Evolutionary conservation across 2,329 filamentous ascomycete species (phyloP), one percentile per base, ranked within the genome.

Genomic region (Emergomyces orientalis): DNA sequence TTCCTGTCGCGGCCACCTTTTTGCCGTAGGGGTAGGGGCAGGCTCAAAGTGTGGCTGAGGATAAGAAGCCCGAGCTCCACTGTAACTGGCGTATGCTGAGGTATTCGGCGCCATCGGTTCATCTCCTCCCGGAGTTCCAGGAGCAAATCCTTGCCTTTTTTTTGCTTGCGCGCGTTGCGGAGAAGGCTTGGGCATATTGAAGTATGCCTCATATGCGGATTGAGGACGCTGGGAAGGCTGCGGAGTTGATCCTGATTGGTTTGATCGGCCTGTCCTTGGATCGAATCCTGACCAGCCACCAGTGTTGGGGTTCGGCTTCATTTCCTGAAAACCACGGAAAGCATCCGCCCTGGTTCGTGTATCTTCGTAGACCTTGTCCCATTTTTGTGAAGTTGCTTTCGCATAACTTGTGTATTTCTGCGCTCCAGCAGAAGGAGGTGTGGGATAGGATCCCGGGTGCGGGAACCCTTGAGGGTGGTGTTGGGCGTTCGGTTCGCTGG

Each of bases 101-200:
- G 80, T 81, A 63, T 79, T 79, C 22, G 74, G 71, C 27, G 83
- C 83, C 70, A 82, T 82, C 43, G 82, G 78, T 67, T 86, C 84
- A 68, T 86, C 84, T 43, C 79, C 82, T n/a, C 81, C 83, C 39
- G 82, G 78, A 7, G 78, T 78, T n/a, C 79, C 79, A 25, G 84
- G 83, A 62, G 84, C 81, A 69, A 86, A 87, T 4, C 83, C 84
- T 54, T 77, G 75, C 70, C 78, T 83, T 67, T 78, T 82, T 45
- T 82, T 81, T 3, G 76, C 75, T 34, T 77, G 72, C 0, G 76
- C 67, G 61, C 74, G 74, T n/a, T 73, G 66, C 32, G 75, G 67
- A 25, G 71, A 71, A 19, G 74, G 65, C 56, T 70, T 75, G 62
- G 64, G 67, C 49, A 65, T 69, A 37, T 70, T 71, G 62, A 72